Base-by-base conservation (phyloP, 345 rosid species). In the Carallia pectinifolia region DNA sequence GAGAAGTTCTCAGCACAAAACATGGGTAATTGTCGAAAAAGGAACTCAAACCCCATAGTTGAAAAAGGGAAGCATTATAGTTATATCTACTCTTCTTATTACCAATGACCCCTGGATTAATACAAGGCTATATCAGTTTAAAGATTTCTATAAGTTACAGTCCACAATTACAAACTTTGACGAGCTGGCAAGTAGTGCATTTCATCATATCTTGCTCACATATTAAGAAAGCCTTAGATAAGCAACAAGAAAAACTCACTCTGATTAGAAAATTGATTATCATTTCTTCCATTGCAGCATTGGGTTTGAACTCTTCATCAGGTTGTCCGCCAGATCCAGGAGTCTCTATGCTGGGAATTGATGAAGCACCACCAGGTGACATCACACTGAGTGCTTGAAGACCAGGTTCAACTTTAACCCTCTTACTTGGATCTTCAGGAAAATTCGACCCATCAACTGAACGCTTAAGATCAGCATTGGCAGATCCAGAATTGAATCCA, bases 201-300 rank as follows among this genome's bases (percentile, higher is more conserved):
- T 54, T 72, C 61, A 48, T 36, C 52, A 73, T 44, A 66, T 37
- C 64, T 53, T 48, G 19, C 62, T 68, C 31, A 53, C 65, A 12
- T 6, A 56, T 65, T 55, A 66, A 71, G 34, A 39, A 65, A 13
- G 71, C 66, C 37, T 37, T 27, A 1, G 60, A 54, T 48, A 33
- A 64, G 1, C 52, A 53, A 59, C 39, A 71, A 58, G 78, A 67
- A 76, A 81, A 67, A 68, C 98, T 90, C 80, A 95, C 99, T 71
- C 99, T 75, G 78, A 95, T 92, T 36, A 95, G 97, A 82, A 95
- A 95, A 80, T 92, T 95, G 80, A 95, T 95, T 65, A 95, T 90
- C 98, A 95, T 95, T 83, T 95, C 99, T 83, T 95, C 99, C 99
- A 95, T 95, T 62, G 99, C 99, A 67, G 98, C 99, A 88, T 95